Evolutionary conservation across 768 basidiomycete genomes (phyloP).

Genomic region (Crassisporium funariophilum): DNA sequence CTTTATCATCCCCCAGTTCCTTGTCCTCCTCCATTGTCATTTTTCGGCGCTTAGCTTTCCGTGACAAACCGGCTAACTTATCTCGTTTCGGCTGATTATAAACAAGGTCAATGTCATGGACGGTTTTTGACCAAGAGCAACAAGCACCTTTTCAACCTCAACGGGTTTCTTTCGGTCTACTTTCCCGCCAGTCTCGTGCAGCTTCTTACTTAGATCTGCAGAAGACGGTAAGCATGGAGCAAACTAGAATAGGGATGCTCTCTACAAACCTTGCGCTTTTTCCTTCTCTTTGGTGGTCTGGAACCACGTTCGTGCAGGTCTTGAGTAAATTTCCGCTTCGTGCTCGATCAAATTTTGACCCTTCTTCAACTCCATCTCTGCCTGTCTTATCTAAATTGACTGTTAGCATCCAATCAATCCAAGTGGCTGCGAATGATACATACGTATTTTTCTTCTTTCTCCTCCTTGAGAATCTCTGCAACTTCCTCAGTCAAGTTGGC

Average conservation of each 20-base stretch:
- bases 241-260: background rate
- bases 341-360: constrained; percentile 96
- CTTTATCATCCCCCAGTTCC: constrained; percentile 53
- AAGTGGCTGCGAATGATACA: constrained; percentile 14
- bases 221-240: background rate
- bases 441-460: constrained; percentile 94
- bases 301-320: constrained; percentile 99
- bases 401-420: constrained; percentile 7
- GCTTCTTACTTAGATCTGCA: constrained; percentile 73
- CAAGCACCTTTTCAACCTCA: constrained; percentile 43
- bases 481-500: constrained; percentile 77
- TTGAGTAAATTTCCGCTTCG: constrained; percentile 85
- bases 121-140: constrained; percentile 6
- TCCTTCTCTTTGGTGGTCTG: constrained; percentile 84
- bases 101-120: background rate
- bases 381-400: constrained; percentile 70
- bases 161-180: constrained; percentile 33
- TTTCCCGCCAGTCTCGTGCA: constrained; percentile 63
- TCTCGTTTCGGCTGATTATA: constrained; percentile 69
- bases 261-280: constrained; percentile 67
- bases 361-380: constrained; percentile 95
- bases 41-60: constrained; percentile 86
- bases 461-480: constrained; percentile 78
- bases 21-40: constrained; percentile 82
- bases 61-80: constrained; percentile 81